Evolutionary conservation across 768 basidiomycete genomes (phyloP).

Genomic region (Lyophyllum shimeji): DNA sequence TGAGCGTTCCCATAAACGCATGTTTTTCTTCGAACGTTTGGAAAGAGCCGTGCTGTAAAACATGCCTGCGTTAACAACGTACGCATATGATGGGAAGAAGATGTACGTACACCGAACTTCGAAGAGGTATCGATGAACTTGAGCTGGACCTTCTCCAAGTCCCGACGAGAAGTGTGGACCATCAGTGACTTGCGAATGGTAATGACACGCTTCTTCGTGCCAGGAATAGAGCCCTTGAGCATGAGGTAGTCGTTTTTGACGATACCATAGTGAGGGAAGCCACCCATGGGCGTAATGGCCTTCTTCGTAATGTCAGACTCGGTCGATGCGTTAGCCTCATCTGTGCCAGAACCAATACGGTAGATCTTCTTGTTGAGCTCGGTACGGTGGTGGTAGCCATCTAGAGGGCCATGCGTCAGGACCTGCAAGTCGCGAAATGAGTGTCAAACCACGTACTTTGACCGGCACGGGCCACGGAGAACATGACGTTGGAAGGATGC

Average conservation of each 20-base stretch:
- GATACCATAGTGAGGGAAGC: conserved; percentile 98
- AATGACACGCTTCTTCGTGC: conserved; percentile 97
- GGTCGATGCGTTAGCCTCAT: conserved; percentile 86
- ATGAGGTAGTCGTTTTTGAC: conserved; percentile 99
- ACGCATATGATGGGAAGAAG: neutral
- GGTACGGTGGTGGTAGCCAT: conserved; percentile 95
- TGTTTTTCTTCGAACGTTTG: conserved; percentile 97
- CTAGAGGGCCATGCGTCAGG: conserved; percentile 34
- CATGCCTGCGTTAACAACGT: conserved; percentile 3
- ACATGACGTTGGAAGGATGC: conserved; percentile 99
- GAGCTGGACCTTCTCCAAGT: conserved; percentile 97
- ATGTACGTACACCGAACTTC: conserved; percentile 84
- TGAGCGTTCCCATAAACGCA: conserved; percentile 92
- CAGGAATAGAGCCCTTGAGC: conserved; percentile 93
- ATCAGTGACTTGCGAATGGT: conserved; percentile 97
- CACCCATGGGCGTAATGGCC: conserved; percentile 94
- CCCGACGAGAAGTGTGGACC: conserved; percentile 92
- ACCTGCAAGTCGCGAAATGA: neutral
- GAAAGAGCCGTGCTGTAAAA: conserved; percentile 85
- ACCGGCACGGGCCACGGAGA: conserved; percentile 99
- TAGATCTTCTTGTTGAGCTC: conserved; percentile 99
- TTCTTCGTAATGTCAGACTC: conserved; percentile 95
- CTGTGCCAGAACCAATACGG: conserved; percentile 81
- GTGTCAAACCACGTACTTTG: conserved; percentile 69
- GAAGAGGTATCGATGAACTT: conserved; percentile 99